Evolutionary conservation across 2,329 filamentous ascomycete genomes (phyloP), one percentile per base, ranked within the genome.

Genomic region (Botrytis aclada): DNA sequence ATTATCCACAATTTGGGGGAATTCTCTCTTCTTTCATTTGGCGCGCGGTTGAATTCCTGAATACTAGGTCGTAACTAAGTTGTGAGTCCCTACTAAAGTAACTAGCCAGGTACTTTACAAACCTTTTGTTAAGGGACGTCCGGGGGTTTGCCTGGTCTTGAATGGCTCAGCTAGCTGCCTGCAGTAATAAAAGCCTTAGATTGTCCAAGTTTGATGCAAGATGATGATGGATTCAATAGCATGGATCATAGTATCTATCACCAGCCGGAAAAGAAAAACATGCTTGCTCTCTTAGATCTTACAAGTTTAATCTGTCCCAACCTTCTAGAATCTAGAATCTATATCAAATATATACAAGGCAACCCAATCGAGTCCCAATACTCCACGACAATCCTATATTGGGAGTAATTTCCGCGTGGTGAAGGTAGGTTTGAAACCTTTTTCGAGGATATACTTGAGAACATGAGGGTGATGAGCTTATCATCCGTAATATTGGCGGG

Each of bases 291-390:
- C 51, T 32, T 1, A 29, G n/a, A 56, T 56, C 51, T 56, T 2
- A 9, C 51, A 29, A 56, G 9, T 9, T 51, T 18, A 18, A 51
- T 54, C 25, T 51, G 25, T 37, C 25, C 39, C 34, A 39, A 37
- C 47, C 64, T 66, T 66, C 64, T 66, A 66, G 63, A 66, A 65
- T 65, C 43, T 45, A 45, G 39, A 41, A 62, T 41, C 47, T 16
- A 25, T 18, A n/a, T 62, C 37, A 41, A 62, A 16, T n/a, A 20
- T 29, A 29, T 4, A 45, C 4, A 45, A 45, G 25, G 14, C 45
- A 66, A 12, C 43, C 22, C 32, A 39, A 51, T 12, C 2, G 25
- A 39, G 25, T 51, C 63, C 63, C 32, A 66, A 66, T 10, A 8
- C 64, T 66, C 64, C 22, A 51, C 32, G 32, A 32, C 25, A 66